Base-by-base conservation (phyloP, 257 asterid species). In the Fraxinus quadrangulata region DNA sequence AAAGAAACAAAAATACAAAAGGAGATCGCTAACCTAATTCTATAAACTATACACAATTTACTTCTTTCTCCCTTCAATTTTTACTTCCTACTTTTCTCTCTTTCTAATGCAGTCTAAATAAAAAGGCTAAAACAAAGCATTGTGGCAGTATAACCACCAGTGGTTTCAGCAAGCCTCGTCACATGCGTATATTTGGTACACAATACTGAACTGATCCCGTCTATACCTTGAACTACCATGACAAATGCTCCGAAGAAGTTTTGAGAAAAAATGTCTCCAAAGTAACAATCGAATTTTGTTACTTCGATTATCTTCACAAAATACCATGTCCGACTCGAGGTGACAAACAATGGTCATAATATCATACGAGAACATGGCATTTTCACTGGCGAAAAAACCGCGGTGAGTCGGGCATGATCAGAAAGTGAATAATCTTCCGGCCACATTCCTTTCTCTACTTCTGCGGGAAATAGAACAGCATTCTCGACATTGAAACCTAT, bases 361-460 rank as follows among this genome's bases (percentile, higher is more conserved):
- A 85, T 76, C 78, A 85, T 40, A 19, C 93, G 88, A 59, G 92
- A 88, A 87, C 97, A 95, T 1, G 93, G 89, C 98, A 93, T 91
- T 85, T 89, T 81, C 21, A 91, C 83, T 0, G 98, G 99, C 73
- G 97, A 92, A 83, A 95, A 91, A 1, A 95, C 97, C 34, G 92
- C 98, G 0, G 99, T 95, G 39, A 95, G 97, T 14, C 94, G 87
- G 40, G 98, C 99, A 49, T 93, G 99, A 90, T 95, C 99, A 3
- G 99, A 95, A 63, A 95, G 99, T 70, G 91, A 91, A 88, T 93
- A 95, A 63, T 95, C 87, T 68, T 95, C 98, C 0, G 99, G 99
- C 99, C 99, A 95, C 89, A 76, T 84, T 72, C 99, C 99, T 79
- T 89, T 91, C 88, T 95, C 99, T 1, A 89, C 98, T 85, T 95